Percentiles rank a stretch among this genome's conserved stretches.
These are phyloP conservation scores for Claviceps pusilla DNA, from an alignment of 2,329 filamentous ascomycete genomes.

Conservation along the genomic window DNA sequence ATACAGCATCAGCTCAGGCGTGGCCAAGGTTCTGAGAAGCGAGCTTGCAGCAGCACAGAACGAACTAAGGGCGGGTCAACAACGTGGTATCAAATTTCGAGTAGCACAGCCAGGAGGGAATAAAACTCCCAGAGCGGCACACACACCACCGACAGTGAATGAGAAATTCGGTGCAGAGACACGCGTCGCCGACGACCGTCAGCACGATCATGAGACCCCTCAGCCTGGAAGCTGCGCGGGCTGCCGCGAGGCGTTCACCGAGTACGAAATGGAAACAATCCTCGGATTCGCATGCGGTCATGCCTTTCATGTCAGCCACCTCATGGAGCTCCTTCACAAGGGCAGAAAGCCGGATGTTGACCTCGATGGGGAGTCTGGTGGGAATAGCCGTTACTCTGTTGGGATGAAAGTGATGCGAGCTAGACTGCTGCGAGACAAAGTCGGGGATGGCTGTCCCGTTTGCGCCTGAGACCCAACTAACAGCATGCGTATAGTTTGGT, in stretches of 20 bases:
- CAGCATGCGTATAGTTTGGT: not conserved
- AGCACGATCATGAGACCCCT: conserved; percentile 18
- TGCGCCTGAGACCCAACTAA: conserved; percentile 20
- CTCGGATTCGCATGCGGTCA: conserved; percentile 73
- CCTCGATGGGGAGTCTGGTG: conserved; percentile 27
- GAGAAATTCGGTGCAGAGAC: conserved; percentile 6
- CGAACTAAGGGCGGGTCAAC: conserved; percentile 62
- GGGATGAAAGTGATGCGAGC: conserved; percentile 81
- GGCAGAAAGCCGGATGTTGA: conserved; percentile 32
- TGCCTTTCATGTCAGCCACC: conserved; percentile 62
- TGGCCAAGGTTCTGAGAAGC: conserved; percentile 69
- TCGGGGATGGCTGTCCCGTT: conserved; percentile 50
- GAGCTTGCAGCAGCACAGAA: conserved; percentile 80
- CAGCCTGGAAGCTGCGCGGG: conserved; percentile 43
- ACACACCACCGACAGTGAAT: conserved; percentile 9
- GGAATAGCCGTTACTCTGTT: conserved; percentile 46
- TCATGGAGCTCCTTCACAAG: conserved; percentile 40
- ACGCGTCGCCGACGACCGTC: not conserved
- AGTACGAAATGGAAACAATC: conserved; percentile 54
- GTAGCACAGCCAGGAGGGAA: conserved; percentile 36
- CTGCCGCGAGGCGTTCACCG: conserved; percentile 41
- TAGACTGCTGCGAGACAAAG: conserved; percentile 56
- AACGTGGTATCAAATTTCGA: conserved; percentile 79
- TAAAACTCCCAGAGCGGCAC: conserved; percentile 19
- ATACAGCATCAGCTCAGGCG: conserved; percentile 78